A percentile compares a stretch with the other conserved stretches of the same genome.
phyloP scores from a whole-genome alignment of 176 grass and related monocot genomes.

The Secale cereale region DNA sequence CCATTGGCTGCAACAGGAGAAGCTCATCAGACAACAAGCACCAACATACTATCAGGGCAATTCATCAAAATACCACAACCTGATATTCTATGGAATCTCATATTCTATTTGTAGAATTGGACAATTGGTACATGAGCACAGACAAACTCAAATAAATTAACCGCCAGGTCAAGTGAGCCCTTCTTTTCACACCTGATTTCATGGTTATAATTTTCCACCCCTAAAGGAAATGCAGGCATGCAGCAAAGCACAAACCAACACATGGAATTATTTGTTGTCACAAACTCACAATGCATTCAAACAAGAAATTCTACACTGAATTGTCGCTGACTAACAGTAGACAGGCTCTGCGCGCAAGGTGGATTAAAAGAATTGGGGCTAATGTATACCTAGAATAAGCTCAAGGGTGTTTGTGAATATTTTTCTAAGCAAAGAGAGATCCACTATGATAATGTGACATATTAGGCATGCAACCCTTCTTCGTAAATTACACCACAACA shows the following conservation, averaged over 20 bases:
- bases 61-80: background rate
- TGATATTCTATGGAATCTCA: background rate
- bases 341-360: background rate
- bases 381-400: background rate
- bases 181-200: background rate
- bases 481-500: background rate
- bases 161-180: background rate
- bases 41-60: background rate
- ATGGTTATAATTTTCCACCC: background rate
- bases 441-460: background rate
- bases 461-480: background rate
- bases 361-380: background rate
- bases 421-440: background rate
- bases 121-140: constrained; percentile 19
- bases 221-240: background rate
- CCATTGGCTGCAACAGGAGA: constrained; percentile 38
- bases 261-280: background rate
- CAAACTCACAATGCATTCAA: background rate
- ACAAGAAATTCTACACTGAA: background rate
- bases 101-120: constrained; percentile 2
- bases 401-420: background rate
- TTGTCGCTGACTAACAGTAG: background rate
- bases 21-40: constrained; percentile 28
- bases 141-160: background rate
- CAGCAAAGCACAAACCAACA: background rate